These are phyloP conservation scores for Ceriops zippeliana DNA, from an alignment of 345 rosid species.

Conservation along the genomic window DNA sequence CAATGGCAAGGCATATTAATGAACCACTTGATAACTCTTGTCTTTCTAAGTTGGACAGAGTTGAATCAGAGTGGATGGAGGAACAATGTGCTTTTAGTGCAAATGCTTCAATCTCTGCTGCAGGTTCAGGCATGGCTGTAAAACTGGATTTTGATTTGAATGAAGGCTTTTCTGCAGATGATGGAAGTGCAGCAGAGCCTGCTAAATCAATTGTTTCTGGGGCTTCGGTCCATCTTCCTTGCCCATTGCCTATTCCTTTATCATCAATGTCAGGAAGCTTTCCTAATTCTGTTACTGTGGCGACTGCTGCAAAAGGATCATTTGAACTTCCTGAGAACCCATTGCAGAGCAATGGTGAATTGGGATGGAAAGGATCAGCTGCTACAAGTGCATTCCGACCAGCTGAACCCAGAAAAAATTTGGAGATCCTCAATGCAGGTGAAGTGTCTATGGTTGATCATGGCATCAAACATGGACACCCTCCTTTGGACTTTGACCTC, in stretches of 20 bases:
- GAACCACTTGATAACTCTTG: neutral
- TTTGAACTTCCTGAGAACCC: conserved; percentile 77
- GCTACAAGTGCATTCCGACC: conserved; percentile 99
- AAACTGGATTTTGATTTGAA: conserved; percentile 82
- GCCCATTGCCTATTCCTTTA: conserved; percentile 39
- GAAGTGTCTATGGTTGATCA: conserved; percentile 30
- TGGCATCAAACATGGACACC: conserved; percentile 43
- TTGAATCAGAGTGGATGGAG: conserved; percentile 35
- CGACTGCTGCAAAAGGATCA: conserved; percentile 85
- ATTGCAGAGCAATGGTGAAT: conserved; percentile 53
- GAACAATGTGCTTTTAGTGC: conserved; percentile 25
- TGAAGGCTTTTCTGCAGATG: conserved; percentile 68
- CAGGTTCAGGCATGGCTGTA: conserved; percentile 37
- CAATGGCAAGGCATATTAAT: neutral
- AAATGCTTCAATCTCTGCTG: conserved; percentile 25
- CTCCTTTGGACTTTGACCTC: conserved; percentile 65
- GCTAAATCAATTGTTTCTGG: conserved; percentile 33
- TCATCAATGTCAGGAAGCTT: conserved; percentile 46
- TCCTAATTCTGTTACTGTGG: conserved; percentile 67
- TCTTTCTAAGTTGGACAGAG: conserved; percentile 42
- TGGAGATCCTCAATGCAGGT: conserved; percentile 39
- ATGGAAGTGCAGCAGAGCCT: conserved; percentile 42
- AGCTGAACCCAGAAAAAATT: conserved; percentile 72
- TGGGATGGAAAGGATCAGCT: conserved; percentile 98
- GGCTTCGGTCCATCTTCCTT: conserved; percentile 39